A percentile compares a stretch with the other conserved stretches of the same genome.
Conservation (phyloP, 1,139 yeast genomes). For the Saccharomyces hybrid region DNA sequence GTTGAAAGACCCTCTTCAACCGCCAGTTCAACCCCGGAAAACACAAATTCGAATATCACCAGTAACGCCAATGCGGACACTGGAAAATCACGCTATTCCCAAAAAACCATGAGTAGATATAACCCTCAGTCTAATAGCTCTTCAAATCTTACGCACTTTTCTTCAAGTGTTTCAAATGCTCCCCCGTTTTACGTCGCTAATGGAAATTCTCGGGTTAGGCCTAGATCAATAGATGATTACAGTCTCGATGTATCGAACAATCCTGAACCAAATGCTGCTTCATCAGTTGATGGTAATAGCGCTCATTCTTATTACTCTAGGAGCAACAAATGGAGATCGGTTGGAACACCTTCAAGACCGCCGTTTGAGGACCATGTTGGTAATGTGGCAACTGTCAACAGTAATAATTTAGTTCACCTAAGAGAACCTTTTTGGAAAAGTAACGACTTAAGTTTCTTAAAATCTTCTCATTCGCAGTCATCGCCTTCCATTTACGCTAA, state of each 20-base stretch:
- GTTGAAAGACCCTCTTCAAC: conserved; percentile 5
- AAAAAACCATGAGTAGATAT: conserved; percentile 17
- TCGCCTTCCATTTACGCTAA: neutral
- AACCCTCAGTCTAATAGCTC: conserved; percentile 11
- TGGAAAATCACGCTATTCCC: conserved; percentile 17
- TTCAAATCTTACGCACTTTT: neutral
- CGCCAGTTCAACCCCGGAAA: neutral
- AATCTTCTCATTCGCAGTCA: neutral
- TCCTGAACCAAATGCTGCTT: neutral
- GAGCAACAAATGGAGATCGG: conserved; percentile 21
- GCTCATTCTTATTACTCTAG: conserved; percentile 13
- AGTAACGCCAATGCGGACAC: conserved; percentile 1
- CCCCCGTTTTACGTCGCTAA: conserved; percentile 6
- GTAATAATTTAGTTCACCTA: neutral
- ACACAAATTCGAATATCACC: neutral
- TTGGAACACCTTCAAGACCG: conserved; percentile 6
- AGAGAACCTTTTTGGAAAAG: neutral
- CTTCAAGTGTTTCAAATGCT: conserved; percentile 1
- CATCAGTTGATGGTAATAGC: conserved; percentile 7
- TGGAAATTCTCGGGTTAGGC: conserved; percentile 13
- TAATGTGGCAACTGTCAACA: neutral
- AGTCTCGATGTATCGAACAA: conserved; percentile 3
- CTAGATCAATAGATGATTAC: conserved; percentile 15
- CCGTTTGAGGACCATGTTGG: neutral
- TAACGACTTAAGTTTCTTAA: neutral